Percentiles rank a stretch among this genome's conserved stretches.
Conservation (phyloP, 306 rosid genomes). For the Medicago truncatula region DNA sequence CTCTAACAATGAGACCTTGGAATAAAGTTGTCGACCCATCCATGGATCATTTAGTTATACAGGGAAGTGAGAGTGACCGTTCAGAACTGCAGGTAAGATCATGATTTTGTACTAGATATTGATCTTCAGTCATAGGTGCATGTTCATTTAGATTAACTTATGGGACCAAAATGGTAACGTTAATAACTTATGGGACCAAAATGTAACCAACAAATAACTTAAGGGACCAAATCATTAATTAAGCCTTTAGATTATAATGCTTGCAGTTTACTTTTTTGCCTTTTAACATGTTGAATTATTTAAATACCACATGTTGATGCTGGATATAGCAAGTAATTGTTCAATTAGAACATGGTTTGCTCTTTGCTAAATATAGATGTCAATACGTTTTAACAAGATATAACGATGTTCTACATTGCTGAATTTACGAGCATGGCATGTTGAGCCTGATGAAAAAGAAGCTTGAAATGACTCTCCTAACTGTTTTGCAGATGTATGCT, state of each 20-base stretch:
- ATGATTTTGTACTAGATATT: conserved; percentile 15
- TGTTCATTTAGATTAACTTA: conserved; percentile 35
- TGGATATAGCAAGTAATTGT: conserved; percentile 40
- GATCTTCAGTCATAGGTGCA: conserved; percentile 23
- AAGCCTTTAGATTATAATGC: conserved; percentile 27
- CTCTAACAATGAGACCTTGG: conserved; percentile 98
- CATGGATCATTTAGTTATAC: conserved; percentile 86
- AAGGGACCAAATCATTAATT: no score
- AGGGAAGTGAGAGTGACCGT: conserved; percentile 69
- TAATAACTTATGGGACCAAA: no score
- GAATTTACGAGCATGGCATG: conserved; percentile 28
- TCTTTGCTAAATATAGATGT: conserved; percentile 23
- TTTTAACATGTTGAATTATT: conserved; percentile 28
- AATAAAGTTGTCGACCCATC: conserved; percentile 79
- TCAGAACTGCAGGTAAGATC: conserved; percentile 89
- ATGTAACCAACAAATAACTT: no score
- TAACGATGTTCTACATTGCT: conserved; percentile 12
- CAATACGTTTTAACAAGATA: conserved; percentile 23
- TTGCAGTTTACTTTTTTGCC: conserved; percentile 34
- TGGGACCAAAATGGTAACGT: no score
- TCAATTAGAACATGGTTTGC: conserved; percentile 20
- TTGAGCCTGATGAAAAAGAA: conserved; percentile 31
- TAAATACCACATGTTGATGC: conserved; percentile 9
- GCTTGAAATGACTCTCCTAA: conserved; percentile 37
- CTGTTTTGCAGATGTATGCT: conserved; percentile 84